Conservation (phyloP, 306 rosid genomes). For the Gillenia trifoliata region DNA sequence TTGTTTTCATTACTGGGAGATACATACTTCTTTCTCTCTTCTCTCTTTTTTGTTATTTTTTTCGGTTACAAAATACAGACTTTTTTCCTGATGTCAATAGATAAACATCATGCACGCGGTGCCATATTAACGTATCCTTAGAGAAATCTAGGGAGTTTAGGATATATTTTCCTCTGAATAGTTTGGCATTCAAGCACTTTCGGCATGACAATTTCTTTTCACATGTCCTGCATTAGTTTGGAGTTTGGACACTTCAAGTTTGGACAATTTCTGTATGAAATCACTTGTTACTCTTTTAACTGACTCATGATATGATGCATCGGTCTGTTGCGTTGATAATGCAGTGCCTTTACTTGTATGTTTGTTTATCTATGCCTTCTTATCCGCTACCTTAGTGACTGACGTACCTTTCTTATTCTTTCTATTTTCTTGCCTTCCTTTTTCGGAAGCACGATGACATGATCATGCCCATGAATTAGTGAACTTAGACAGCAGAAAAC, state of each 20-base stretch:
- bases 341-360: background rate
- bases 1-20: background rate
- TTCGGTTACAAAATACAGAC: background rate
- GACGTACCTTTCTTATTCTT: background rate
- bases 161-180: background rate
- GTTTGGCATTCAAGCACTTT: background rate
- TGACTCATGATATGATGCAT: background rate
- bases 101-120: background rate
- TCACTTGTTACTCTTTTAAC: background rate
- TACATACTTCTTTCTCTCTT: background rate
- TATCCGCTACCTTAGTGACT: too few species aligned
- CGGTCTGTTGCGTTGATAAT: background rate
- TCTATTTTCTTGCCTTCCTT: background rate
- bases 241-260: background rate
- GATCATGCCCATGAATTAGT: background rate
- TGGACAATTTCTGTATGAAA: background rate
- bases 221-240: background rate
- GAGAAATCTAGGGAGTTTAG: background rate
- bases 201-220: background rate
- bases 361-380: background rate
- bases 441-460: background rate
- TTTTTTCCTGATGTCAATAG: too few species aligned
- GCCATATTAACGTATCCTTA: background rate
- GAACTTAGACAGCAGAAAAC: background rate
- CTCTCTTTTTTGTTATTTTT: background rate